Evolutionary conservation across 495 filamentous ascomycete species (phyloP), one percentile per base, ranked within the genome.

Genomic region (Lepidopterella palustris): DNA sequence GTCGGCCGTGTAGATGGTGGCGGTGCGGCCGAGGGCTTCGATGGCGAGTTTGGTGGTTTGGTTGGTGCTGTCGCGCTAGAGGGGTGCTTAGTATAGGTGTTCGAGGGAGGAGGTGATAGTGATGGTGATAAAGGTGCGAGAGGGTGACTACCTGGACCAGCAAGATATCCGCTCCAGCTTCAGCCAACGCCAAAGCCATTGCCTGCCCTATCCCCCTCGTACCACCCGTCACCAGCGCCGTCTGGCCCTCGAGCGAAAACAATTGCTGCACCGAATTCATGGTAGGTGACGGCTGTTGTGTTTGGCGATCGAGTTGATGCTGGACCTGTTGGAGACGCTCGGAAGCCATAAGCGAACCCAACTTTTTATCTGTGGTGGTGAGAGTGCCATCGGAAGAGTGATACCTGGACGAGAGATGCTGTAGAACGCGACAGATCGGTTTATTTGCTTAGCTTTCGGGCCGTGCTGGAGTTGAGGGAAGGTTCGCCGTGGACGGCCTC

Each of bases 171-270:
- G 90, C 90, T 42, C 90, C 90, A 53, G 87, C 88, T 74, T 93
- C 88, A 31, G 90, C 89, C 10, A 91, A 71, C 2, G 85, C 89
- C 59, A 95, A 70, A 42, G 88, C 87, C 75, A 95, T 92, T 10
- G 88, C 81, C 69, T 88, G 84, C 15, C 92, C 92, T 53, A 97
- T 95, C 23, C 92, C 92, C 53, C 92, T 78, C 15, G 90, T 93
- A 53, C 89, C 89, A 26, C 92, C 92, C 0, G 92, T 97, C 29
- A 96, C 78, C 48, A 96, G 73, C 31, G 92, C 92, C 8, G 87
- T 95, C 68, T 89, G 82, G 58, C 83, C 84, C 45, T 73, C 59
- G 2, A 76, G 66, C 6, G 70, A 73, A 63, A 76, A 76, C 10
- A 76, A 60, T 51, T 74, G 56, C 53, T 68, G 67, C 15, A 76